phyloP scores from a whole-genome alignment of 768 basidiomycete species.

The Artomyces pyxidatus region DNA sequence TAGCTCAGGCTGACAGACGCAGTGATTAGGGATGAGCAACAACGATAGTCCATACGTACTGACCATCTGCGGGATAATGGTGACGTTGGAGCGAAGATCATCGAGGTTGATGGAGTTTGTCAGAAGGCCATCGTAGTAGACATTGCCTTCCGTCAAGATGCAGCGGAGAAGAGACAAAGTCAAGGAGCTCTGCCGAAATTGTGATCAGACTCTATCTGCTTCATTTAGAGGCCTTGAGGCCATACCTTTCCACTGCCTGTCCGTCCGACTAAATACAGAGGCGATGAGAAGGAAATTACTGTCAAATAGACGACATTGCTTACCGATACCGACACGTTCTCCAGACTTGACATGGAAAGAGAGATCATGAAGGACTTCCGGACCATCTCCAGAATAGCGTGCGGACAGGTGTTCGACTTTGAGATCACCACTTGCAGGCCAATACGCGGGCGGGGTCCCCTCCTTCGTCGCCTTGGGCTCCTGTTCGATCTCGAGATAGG shows the following conservation, averaged over 20 bases:
- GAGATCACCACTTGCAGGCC: slow-evolving; percentile 53
- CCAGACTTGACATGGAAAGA: slow-evolving; percentile 45
- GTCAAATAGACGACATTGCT: slow-evolving; percentile 6
- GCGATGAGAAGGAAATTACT: neutral
- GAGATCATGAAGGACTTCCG: slow-evolving; percentile 46
- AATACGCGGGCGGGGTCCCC: slow-evolving; percentile 52
- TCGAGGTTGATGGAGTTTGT: slow-evolving; percentile 43
- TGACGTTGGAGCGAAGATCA: slow-evolving; percentile 42
- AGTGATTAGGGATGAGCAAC: neutral
- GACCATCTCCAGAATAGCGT: slow-evolving; percentile 43
- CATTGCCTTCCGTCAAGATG: slow-evolving; percentile 43
- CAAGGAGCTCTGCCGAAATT: slow-evolving; percentile 41
- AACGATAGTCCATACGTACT: no score
- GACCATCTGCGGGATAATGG: slow-evolving; percentile 52
- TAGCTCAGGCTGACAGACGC: slow-evolving; percentile 32
- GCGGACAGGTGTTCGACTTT: slow-evolving; percentile 45
- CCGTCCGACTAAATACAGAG: slow-evolving; percentile 50
- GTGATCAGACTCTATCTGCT: no score
- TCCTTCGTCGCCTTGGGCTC: slow-evolving; percentile 34
- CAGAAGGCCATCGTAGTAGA: slow-evolving; percentile 42
- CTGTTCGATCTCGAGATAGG: slow-evolving; percentile 49
- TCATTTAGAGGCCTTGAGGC: no score
- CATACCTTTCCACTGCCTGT: slow-evolving; percentile 48
- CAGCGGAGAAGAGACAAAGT: slow-evolving; percentile 47
- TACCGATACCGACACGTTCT: slow-evolving; percentile 49